Evolutionary conservation across 2,329 filamentous ascomycete species (phyloP), one percentile per base, ranked within the genome.

Genomic region (Clonostachys sp.): DNA sequence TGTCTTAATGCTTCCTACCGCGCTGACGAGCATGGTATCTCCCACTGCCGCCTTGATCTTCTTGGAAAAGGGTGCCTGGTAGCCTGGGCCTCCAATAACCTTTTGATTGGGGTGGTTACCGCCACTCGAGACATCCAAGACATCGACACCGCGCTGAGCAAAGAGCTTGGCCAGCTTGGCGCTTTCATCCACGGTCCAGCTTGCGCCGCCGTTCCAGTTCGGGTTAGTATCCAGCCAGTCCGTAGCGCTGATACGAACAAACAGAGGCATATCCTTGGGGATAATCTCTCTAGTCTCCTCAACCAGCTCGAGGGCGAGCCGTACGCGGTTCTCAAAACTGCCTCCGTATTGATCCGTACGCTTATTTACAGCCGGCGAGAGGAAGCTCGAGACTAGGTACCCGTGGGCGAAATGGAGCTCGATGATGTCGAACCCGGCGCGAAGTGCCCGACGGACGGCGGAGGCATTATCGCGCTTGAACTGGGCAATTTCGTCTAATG

Each of bases 371-470:
- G 77, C 76, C 0, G 88, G 87, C 1, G 80, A 83, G 4, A 91
- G 50, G 71, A 92, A 94, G 3, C 72, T 68, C 55, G 84, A 81
- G 0, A 92, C 68, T 0, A 94, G 75, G 60, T 91, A 94, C 1
- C 89, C 88, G 57, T 94, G 89, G 0, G 88, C 89, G 55, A 77
- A 80, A 68, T 94, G 89, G 45, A 95, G 81, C 63, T 84, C 84
- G 14, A 88, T 74, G 5, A 80, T 79, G 56, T 87, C 84, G 52
- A 87, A 80, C 0, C 88, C 88, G 1, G 81, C 83, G 45, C 74
- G 66, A 1, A 90, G 60, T 1, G 87, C 76, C 10, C 82, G 68
- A 51, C 72, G 70, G 0, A 74, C 72, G 0, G 74, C 75, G 0
- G 71, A 72, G 1, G 71, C 76, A 64, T 80, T 91, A 3, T 77